A percentile compares a stretch with the other conserved stretches of the same genome.
Conservation (phyloP, 192 early-diverging fungal genomes). For the Coemansia sp. region DNA sequence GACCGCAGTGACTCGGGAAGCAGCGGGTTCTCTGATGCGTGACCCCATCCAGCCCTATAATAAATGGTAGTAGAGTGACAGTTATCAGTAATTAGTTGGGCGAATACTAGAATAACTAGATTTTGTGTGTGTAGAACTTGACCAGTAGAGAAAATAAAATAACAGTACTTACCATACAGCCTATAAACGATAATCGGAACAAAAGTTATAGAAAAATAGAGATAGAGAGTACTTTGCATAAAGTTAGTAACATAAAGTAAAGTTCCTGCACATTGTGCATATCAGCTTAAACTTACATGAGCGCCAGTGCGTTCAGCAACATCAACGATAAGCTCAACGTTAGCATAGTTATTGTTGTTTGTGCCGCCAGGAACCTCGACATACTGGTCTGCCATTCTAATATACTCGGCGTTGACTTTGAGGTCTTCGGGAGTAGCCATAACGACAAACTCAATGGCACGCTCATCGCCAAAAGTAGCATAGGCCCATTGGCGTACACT, state of each 20-base stretch:
- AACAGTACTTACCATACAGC: constrained; percentile 39
- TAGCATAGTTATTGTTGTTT: constrained; percentile 99
- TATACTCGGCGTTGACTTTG: constrained; percentile 97
- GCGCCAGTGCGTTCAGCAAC: constrained; percentile 95
- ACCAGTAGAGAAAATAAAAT: not conserved
- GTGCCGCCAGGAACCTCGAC: constrained; percentile 98
- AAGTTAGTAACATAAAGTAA: not conserved
- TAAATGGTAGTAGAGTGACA: not conserved
- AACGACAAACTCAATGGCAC: constrained; percentile 93
- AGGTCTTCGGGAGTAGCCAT: constrained; percentile 99
- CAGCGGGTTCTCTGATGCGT: constrained; percentile 97
- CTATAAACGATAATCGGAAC: constrained; percentile 9
- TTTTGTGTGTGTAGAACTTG: not conserved
- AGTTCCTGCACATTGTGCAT: constrained; percentile 1
- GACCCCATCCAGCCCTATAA: constrained; percentile 97
- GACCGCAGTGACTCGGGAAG: constrained; percentile 89
- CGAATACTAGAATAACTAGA: not conserved
- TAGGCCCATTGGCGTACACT: constrained; percentile 99
- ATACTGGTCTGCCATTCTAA: constrained; percentile 99
- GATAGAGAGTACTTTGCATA: not conserved
- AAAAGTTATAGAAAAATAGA: not conserved
- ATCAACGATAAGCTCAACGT: constrained; percentile 98
- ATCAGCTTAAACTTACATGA: constrained; percentile 56
- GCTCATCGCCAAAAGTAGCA: constrained; percentile 96
- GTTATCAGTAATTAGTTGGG: not conserved